phyloP scores from a whole-genome alignment of 768 basidiomycete species.

The Tylopilus rubrobrunneus region DNA sequence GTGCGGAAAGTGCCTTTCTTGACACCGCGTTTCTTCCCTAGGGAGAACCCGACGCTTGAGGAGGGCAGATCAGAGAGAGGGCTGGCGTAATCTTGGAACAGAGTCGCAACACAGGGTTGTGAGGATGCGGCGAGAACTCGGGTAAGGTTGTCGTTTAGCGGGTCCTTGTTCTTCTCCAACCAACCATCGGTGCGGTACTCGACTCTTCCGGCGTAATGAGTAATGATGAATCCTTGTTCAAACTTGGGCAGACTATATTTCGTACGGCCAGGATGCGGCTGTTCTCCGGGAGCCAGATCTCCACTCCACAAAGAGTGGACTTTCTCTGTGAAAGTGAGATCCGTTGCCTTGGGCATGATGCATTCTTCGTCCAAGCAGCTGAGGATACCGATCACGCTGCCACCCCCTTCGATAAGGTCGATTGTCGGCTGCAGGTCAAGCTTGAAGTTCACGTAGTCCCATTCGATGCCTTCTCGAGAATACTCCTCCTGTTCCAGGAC shows the following conservation, averaged over 20 bases:
- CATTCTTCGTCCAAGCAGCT: constrained; percentile 96
- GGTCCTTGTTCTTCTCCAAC: constrained; percentile 99
- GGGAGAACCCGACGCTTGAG: too few relatives aligned
- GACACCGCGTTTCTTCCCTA: too few relatives aligned
- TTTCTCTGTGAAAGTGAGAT: constrained; percentile 92
- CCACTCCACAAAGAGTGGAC: constrained; percentile 71
- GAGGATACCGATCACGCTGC: constrained; percentile 75
- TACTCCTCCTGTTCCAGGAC: constrained; percentile 99
- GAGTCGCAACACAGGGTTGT: constrained; percentile 73
- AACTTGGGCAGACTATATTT: constrained; percentile 89
- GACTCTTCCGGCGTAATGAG: constrained; percentile 95
- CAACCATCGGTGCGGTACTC: constrained; percentile 95
- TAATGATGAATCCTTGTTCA: constrained; percentile 90
- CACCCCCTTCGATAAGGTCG: constrained; percentile 88
- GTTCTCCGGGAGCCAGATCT: constrained; percentile 39
- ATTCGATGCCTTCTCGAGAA: constrained; percentile 90
- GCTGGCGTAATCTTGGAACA: constrained; percentile 83
- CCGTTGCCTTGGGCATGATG: constrained; percentile 99
- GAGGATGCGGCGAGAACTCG: constrained; percentile 80
- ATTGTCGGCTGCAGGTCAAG: constrained; percentile 97
- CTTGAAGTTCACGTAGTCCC: constrained; percentile 98
- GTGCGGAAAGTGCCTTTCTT: too few relatives aligned
- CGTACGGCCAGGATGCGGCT: constrained; percentile 65
- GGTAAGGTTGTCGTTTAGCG: constrained; percentile 92
- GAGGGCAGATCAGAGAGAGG: constrained; percentile 28